A percentile compares a stretch with the other conserved stretches of the same genome.
These are phyloP conservation scores for Platanus orientalis DNA, from an alignment of 164 flowering plant species.

Conservation along the genomic window DNA sequence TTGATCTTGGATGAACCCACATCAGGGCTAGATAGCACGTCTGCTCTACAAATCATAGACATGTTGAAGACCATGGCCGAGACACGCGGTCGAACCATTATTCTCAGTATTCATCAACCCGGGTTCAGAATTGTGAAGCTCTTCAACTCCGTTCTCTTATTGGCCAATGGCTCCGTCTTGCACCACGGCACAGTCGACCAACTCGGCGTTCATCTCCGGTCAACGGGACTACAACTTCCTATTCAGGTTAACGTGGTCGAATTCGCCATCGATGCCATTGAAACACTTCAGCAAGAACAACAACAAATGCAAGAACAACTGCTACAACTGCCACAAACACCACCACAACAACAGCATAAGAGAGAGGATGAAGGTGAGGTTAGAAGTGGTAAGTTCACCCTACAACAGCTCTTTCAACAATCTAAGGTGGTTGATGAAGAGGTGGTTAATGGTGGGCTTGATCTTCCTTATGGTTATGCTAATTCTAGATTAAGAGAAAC, in stretches of 20 bases:
- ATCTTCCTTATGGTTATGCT: constrained; percentile 34
- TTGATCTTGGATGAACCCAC: constrained; percentile 93
- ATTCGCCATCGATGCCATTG: constrained; percentile 84
- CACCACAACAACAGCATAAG: constrained; percentile 1
- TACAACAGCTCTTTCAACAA: constrained; percentile 80
- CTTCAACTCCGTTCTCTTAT: constrained; percentile 57
- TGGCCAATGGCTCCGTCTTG: constrained; percentile 73
- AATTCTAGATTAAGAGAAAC: constrained; percentile 64
- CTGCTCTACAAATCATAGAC: constrained; percentile 81
- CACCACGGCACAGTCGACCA: constrained; percentile 76
- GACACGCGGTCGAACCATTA: constrained; percentile 61
- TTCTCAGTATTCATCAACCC: constrained; percentile 90
- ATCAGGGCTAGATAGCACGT: constrained; percentile 84
- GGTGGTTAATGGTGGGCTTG: constrained; percentile 6
- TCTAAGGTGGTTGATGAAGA: constrained; percentile 62
- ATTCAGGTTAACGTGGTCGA: constrained; percentile 70
- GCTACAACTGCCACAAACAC: background rate
- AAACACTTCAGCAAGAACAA: constrained; percentile 25
- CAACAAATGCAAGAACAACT: too few relatives aligned
- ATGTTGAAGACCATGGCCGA: constrained; percentile 91
- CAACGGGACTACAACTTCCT: constrained; percentile 55
- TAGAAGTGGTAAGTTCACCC: constrained; percentile 42
- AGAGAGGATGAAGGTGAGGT: constrained; percentile 9
- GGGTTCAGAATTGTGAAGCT: constrained; percentile 83
- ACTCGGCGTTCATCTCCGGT: constrained; percentile 41